Conservation (phyloP, 306 rosid species). For the Rosa chinensis region DNA sequence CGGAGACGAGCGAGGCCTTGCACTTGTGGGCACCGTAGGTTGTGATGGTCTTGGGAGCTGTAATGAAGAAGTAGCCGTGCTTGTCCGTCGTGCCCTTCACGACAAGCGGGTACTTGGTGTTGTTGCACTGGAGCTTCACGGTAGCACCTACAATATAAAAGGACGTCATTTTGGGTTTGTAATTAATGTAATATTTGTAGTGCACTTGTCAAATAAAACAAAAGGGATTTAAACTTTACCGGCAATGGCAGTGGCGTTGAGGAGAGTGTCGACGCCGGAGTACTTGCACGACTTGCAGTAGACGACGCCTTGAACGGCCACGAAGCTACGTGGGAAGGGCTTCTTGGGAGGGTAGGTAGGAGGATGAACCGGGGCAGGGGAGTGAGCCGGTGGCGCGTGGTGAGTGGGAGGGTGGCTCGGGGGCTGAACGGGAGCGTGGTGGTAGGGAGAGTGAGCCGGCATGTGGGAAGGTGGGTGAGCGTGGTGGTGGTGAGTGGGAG, state of each 20-base stretch:
- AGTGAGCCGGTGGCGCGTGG: conserved; percentile 19
- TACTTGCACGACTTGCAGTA: conserved; percentile 75
- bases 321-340: conserved; percentile 48
- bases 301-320: conserved; percentile 90
- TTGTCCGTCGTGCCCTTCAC: conserved; percentile 50
- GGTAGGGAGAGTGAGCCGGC: conserved; percentile 20
- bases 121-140: conserved; percentile 69
- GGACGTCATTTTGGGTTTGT: background rate
- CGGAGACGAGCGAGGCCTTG: conserved; percentile 43
- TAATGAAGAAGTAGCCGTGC: conserved; percentile 75
- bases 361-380: conserved; percentile 21
- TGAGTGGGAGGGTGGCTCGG: conserved; percentile 13
- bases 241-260: conserved; percentile 51
- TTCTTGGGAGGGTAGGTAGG: conserved; percentile 22
- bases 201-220: no score
- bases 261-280: conserved; percentile 54
- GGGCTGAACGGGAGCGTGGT: conserved; percentile 12
- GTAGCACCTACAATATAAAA: conserved; percentile 47
- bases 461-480: conserved; percentile 2
- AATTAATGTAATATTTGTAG: background rate
- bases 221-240: conserved; percentile 33
- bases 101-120: conserved; percentile 44
- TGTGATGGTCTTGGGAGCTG: conserved; percentile 60
- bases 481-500: conserved; percentile 11
- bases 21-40: conserved; percentile 73